Evolutionary conservation across 2,329 filamentous ascomycete species (phyloP).

Genomic region (Nemania bipapillata): DNA sequence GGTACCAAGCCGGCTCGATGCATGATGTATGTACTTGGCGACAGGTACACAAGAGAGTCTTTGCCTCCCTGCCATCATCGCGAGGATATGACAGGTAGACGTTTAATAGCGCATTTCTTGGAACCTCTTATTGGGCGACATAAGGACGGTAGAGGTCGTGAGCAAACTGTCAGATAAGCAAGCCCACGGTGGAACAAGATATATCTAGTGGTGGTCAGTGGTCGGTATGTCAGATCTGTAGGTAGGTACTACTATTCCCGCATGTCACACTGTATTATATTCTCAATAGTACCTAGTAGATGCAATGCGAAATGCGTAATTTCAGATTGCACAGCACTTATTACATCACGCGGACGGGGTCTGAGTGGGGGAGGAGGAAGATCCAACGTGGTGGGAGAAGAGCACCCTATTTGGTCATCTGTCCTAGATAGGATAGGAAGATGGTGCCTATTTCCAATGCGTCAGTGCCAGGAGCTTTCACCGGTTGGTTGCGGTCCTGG

Average conservation of each 20-base stretch:
- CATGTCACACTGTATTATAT: slow-evolving; percentile 4
- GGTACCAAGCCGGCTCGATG: slow-evolving; percentile 38
- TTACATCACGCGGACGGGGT: slow-evolving; percentile 31
- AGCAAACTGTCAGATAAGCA: slow-evolving; percentile 31
- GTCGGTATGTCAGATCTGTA: background rate
- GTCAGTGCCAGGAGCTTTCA: slow-evolving; percentile 6
- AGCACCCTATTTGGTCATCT: background rate
- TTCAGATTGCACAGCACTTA: slow-evolving; percentile 34
- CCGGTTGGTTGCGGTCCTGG: slow-evolving; percentile 4
- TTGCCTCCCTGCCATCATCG: slow-evolving; percentile 14
- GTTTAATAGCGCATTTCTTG: slow-evolving; percentile 38
- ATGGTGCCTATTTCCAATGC: background rate
- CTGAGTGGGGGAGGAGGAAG: slow-evolving; percentile 19
- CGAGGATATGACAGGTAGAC: slow-evolving; percentile 23
- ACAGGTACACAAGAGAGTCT: slow-evolving; percentile 32
- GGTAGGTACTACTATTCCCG: slow-evolving; percentile 10
- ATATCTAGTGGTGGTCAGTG: too few relatives aligned
- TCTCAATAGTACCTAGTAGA: too few relatives aligned
- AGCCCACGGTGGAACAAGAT: background rate
- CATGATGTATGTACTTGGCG: slow-evolving; percentile 37
- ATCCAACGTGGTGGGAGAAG: slow-evolving; percentile 33
- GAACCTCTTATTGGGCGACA: slow-evolving; percentile 20
- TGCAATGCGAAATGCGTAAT: slow-evolving; percentile 28
- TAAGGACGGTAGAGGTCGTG: slow-evolving; percentile 13
- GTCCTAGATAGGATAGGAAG: background rate